phyloP scores from a whole-genome alignment of 345 rosid genomes.

The Excoecaria cochinchinensis region DNA sequence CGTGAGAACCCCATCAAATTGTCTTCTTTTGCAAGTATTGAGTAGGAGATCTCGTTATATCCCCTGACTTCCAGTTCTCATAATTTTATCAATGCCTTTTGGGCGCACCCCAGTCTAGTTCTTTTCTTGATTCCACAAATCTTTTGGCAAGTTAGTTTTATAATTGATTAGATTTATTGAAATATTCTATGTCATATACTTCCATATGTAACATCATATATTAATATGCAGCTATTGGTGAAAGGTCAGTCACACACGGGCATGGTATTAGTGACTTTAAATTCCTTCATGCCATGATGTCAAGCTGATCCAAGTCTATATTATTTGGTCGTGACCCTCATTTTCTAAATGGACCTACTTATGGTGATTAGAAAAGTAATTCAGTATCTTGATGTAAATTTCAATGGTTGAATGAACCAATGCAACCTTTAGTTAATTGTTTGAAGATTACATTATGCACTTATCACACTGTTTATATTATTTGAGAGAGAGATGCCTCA shows the following conservation, averaged over 20 bases:
- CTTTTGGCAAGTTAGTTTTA: neutral
- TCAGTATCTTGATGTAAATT: neutral
- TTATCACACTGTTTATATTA: neutral
- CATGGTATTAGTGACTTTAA: neutral
- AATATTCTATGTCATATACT: slow-evolving; percentile 28
- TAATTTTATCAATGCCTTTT: neutral
- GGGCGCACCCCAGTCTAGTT: neutral
- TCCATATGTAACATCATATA: neutral
- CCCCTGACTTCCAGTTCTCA: neutral
- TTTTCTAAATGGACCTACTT: neutral
- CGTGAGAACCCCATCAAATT: neutral
- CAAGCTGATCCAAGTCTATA: neutral
- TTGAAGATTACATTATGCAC: neutral
- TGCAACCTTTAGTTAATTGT: neutral
- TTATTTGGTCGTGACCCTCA: neutral
- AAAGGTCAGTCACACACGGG: neutral
- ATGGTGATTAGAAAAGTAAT: too few species aligned
- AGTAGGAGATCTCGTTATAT: neutral
- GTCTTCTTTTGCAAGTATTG: neutral
- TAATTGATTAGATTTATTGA: neutral
- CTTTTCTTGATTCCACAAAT: neutral
- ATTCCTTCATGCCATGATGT: neutral
- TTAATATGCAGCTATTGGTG: neutral
- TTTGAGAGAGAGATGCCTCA: neutral
- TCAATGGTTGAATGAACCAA: neutral